Base-by-base conservation (phyloP, 495 filamentous ascomycete genomes). In the Zalerion maritima region DNA sequence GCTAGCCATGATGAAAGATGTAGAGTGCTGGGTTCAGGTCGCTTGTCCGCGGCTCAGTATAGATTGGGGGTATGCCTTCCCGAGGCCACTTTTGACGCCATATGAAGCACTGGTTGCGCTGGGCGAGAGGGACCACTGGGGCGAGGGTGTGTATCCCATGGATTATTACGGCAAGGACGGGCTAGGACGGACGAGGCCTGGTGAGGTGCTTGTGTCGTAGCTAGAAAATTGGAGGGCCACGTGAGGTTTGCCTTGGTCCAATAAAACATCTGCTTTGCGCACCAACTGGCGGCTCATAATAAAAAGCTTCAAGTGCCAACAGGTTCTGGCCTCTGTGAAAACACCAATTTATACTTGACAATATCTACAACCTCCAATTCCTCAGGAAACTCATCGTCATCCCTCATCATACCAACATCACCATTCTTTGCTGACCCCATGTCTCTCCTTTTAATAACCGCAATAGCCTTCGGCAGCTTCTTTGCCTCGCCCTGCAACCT, bases 61-160 rank as follows among this genome's bases (percentile, higher is more conserved):
- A 35, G 89, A 97, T 57, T 97, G 89, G 89, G 89, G 89, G 0
- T 97, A 96, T 59, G 89, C 91, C 9, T 97, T 97, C 52, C 64
- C 78, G 3, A 60, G 80, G 18, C 89, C 89, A 18, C 46, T 97
- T 37, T 47, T 97, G 45, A 96, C 85, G 26, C 87, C 89, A 8
- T 94, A 96, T 39, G 89, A 97, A 55, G 89, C 89, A 15, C 62
- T 94, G 28, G 75, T 97, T 29, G 89, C 81, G 19, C 52, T 97
- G 24, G 81, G 77, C 3, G 69, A 71, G 29, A 69, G 65, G 40
- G 64, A 87, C 35, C 74, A 73, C 29, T 94, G 87, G 87, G 67
- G 69, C 7, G 59, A 59, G 27, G 78, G 71, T 3, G 66, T 86
- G n/a, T 97, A 97, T 53, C 83, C 82, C 4, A 97, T 97, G 89